Evolutionary conservation across 257 asterid species (phyloP).

Genomic region (Solanum dulcamara): DNA sequence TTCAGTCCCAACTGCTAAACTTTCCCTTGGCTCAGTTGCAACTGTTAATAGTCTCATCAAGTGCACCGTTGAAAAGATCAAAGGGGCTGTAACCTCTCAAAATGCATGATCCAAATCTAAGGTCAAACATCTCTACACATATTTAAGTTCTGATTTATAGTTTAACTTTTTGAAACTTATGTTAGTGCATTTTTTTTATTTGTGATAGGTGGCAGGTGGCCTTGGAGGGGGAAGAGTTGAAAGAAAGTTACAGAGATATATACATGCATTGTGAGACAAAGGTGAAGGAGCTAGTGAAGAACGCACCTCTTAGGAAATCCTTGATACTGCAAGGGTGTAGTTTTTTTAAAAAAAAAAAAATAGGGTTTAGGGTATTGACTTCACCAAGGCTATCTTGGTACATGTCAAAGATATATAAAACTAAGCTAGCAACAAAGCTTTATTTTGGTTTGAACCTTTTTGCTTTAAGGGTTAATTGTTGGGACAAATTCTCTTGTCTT

Average conservation of each 20-base stretch:
- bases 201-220: neutral
- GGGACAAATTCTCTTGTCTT: neutral
- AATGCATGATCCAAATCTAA: conserved; percentile 18
- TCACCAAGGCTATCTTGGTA: neutral
- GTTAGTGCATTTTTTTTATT: neutral
- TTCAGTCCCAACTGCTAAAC: conserved; percentile 72
- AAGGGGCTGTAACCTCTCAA: conserved; percentile 42
- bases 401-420: neutral
- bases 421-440: neutral
- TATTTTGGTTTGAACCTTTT: neutral
- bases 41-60: conserved; percentile 73
- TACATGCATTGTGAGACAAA: neutral
- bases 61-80: conserved; percentile 74
- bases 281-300: conserved; percentile 51
- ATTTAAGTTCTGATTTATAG: conserved; percentile 8
- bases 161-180: too few species aligned
- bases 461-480: neutral
- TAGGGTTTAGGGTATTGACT: conserved; percentile 78
- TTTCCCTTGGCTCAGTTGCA: conserved; percentile 65
- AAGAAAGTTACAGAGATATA: conserved; percentile 18
- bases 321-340: conserved; percentile 10
- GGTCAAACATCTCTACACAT: neutral
- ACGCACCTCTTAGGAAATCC: conserved; percentile 51
- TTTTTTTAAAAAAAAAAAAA: too few species aligned
- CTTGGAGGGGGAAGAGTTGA: neutral